phyloP scores from a whole-genome alignment of 768 basidiomycete genomes.

The Heimioporus sp. region DNA sequence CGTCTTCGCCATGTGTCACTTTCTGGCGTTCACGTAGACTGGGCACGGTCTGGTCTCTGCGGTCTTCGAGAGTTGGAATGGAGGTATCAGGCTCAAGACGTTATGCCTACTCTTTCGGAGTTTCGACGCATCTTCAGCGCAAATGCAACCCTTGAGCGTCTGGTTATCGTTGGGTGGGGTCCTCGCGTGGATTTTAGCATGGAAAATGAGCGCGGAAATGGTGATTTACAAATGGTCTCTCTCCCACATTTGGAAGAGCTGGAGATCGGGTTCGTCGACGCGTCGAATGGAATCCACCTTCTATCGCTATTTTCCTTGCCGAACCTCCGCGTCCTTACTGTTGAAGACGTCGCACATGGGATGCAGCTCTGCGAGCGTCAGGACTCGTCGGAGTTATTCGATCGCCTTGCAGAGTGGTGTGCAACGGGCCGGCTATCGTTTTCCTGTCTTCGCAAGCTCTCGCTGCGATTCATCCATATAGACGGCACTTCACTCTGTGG shows the following conservation, averaged over 20 bases:
- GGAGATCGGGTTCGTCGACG: slow-evolving; percentile 44
- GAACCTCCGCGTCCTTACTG: slow-evolving; percentile 32
- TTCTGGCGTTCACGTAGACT: slow-evolving; percentile 58
- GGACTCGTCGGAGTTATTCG: slow-evolving; percentile 38
- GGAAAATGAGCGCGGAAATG: background rate
- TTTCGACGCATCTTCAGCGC: slow-evolving; percentile 42
- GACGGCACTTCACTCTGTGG: background rate
- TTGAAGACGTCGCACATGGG: slow-evolving; percentile 47
- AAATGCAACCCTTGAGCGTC: slow-evolving; percentile 38
- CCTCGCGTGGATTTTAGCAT: slow-evolving; percentile 31
- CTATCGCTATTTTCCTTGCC: slow-evolving; percentile 41
- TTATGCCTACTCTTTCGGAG: slow-evolving; percentile 50
- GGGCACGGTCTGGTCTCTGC: slow-evolving; percentile 40
- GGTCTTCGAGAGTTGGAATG: slow-evolving; percentile 49
- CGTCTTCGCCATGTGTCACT: slow-evolving; percentile 43
- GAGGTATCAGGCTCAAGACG: slow-evolving; percentile 54
- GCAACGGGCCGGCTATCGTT: background rate
- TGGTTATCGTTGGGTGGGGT: slow-evolving; percentile 55
- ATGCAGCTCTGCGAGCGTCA: slow-evolving; percentile 33
- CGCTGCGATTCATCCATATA: slow-evolving; percentile 10
- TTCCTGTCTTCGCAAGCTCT: slow-evolving; percentile 5
- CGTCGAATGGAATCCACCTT: slow-evolving; percentile 36
- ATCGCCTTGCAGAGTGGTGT: slow-evolving; percentile 27
- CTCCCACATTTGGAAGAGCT: slow-evolving; percentile 34
- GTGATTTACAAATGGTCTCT: slow-evolving; percentile 15